Base-by-base conservation (phyloP, 192 early-diverging fungal species). In the Gigaspora rosea region DNA sequence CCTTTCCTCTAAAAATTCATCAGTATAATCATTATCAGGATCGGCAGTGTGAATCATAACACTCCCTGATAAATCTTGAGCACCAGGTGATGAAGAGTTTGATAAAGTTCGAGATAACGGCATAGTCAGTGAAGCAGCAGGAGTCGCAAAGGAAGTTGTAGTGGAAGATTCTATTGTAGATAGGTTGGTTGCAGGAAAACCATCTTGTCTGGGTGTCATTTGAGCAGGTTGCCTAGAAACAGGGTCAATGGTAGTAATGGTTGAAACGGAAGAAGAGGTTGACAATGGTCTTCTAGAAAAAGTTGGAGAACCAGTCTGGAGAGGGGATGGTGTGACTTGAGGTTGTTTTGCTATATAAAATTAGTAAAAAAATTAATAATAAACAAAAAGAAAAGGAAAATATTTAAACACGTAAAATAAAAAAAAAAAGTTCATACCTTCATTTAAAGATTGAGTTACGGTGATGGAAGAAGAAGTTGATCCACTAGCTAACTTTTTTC, bases 251-350 rank as follows among this genome's bases (percentile, higher is more conserved):
- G 41, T 54, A 47, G 72, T 74, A 62, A 74, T 74, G 2, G 72
- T 74, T 58, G 72, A 74, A 49, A 74, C 72, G 18, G 72, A 74
- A 48, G 72, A 74, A n/a, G 72, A 54, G 20, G 33, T 46, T 50
- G 72, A 74, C 18, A 62, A 32, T 47, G 57, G 57, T 22, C 58
- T 15, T 49, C 57, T 36, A 27, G 58, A 46, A 22, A 61, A 27
- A 61, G 36, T 58, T 15, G 71, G 10, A 2, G 54, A 58, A 20
- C 51, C 57, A 18, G 13, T 64, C 13, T 46, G 61, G 15, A 48
- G 27, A 16, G 51, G 48, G 36, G 64, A 66, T 27, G 27, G 33
- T 52, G 48, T 33, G 10, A 6, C n/a, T 22, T 52, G 50, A 36
- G 64, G 8, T 57, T 51, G 10, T 20, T 36, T 51, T 16, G n/a